Percentiles rank a stretch among this genome's conserved stretches.
Conservation (phyloP, 306 rosid genomes). For the Sesbania bispinosa region DNA sequence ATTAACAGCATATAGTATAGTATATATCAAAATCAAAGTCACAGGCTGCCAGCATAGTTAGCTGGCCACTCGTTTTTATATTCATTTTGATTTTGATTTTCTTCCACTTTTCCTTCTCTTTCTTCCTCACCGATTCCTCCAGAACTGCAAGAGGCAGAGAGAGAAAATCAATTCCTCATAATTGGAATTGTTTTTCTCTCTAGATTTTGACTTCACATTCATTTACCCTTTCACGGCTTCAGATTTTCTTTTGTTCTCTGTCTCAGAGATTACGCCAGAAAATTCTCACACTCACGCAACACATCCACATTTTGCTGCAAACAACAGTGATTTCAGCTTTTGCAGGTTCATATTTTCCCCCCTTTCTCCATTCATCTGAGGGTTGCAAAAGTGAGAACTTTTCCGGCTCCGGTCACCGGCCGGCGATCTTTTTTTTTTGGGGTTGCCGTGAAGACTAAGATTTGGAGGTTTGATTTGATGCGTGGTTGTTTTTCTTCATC, state of each 20-base stretch:
- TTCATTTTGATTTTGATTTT: slow-evolving; percentile 4
- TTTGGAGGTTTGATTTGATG: slow-evolving; percentile 11
- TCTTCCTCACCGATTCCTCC: slow-evolving; percentile 44
- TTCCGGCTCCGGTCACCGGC: slow-evolving; percentile 14
- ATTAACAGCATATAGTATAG: neutral
- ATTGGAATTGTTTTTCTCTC: slow-evolving; percentile 25
- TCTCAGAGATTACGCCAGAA: neutral
- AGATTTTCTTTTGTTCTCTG: neutral
- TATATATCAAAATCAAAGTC: slow-evolving; percentile 30
- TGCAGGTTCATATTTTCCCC: neutral
- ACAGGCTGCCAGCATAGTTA: slow-evolving; percentile 53
- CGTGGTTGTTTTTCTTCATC: slow-evolving; percentile 32
- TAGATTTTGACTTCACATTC: slow-evolving; percentile 35
- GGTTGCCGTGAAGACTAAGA: slow-evolving; percentile 27
- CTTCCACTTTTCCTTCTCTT: neutral
- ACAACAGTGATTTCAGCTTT: slow-evolving; percentile 38
- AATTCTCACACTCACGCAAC: neutral
- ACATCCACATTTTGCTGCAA: slow-evolving; percentile 22
- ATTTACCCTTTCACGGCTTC: slow-evolving; percentile 21
- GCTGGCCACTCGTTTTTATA: slow-evolving; percentile 78
- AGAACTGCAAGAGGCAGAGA: slow-evolving; percentile 19
- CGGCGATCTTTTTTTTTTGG: neutral
- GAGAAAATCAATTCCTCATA: slow-evolving; percentile 23
- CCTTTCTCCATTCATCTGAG: neutral
- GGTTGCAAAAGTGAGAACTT: neutral